Evolutionary conservation across 768 basidiomycete genomes (phyloP).

Genomic region (Leccinum imitatum): DNA sequence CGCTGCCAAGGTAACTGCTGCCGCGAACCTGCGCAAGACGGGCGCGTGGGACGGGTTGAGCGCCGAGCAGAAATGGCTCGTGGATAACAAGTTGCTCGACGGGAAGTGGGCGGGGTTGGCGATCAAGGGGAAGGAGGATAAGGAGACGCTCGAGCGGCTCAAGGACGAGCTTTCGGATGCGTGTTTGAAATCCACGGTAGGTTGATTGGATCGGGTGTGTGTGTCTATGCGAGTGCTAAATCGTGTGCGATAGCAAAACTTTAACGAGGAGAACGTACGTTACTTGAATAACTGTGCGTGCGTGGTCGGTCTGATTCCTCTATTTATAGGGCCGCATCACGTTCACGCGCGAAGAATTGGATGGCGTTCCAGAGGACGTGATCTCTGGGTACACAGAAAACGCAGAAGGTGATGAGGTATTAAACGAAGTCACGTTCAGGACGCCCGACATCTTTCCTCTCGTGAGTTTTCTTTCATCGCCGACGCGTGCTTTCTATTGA

Average conservation of each 20-base stretch:
- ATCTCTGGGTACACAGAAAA: no score
- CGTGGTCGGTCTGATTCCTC: no score
- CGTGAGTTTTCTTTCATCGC: no score
- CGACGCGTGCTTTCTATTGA: no score
- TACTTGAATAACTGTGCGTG: no score
- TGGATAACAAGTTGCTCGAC: slow-evolving; percentile 76
- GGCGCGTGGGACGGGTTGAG: slow-evolving; percentile 60
- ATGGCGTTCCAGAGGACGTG: slow-evolving; percentile 78
- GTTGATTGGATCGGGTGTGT: background rate
- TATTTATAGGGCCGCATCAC: no score
- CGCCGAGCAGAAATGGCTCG: slow-evolving; percentile 66
- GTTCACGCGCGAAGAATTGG: slow-evolving; percentile 42
- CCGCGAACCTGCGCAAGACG: slow-evolving; percentile 63
- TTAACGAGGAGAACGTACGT: slow-evolving; percentile 70
- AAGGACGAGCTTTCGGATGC: no score
- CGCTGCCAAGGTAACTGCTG: slow-evolving; percentile 63
- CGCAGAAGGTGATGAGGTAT: no score
- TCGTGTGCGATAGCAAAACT: slow-evolving; percentile 43
- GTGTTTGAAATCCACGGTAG: no score
- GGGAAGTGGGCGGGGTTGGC: slow-evolving; percentile 76
- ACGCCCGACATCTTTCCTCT: no score
- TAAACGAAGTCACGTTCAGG: no score
- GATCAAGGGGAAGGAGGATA: slow-evolving; percentile 59
- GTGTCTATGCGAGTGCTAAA: background rate
- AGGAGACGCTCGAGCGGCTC: slow-evolving; percentile 42